Conservation (phyloP, 768 basidiomycete species). For the Suillus hirtellus region DNA sequence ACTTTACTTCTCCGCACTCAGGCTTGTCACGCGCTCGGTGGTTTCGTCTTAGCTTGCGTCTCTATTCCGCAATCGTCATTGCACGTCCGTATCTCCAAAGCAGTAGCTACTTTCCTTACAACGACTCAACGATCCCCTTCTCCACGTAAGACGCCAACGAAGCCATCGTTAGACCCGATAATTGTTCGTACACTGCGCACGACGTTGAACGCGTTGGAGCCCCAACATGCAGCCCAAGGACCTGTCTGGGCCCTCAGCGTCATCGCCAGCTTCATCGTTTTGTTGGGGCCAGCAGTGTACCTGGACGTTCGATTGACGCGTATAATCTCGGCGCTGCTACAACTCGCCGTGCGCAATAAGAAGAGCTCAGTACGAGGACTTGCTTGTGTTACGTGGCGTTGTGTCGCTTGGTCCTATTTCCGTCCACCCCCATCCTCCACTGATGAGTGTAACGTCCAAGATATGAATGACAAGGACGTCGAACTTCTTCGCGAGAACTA, state of each 20-base stretch:
- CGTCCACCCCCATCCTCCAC: constrained; percentile 44
- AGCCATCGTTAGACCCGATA: constrained; percentile 42
- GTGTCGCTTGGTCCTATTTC: constrained; percentile 64
- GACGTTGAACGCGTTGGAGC: constrained; percentile 56
- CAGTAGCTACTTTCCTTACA: constrained; percentile 50
- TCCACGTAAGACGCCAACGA: constrained; percentile 38
- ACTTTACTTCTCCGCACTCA: constrained; percentile 66
- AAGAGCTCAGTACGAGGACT: constrained; percentile 66
- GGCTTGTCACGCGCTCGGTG: constrained; percentile 76
- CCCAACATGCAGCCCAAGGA: constrained; percentile 65
- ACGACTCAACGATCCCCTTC: constrained; percentile 37
- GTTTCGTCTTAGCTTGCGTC: constrained; percentile 57
- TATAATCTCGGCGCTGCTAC: constrained; percentile 49
- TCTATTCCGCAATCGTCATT: constrained; percentile 46
- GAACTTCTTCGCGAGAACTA: constrained; percentile 34
- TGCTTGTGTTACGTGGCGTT: constrained; percentile 64
- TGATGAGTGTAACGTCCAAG: constrained; percentile 23
- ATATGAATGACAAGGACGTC: constrained; percentile 27
- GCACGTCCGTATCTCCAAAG: constrained; percentile 55
- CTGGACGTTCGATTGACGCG: constrained; percentile 45
- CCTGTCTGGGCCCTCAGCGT: constrained; percentile 79
- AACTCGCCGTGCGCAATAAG: constrained; percentile 58
- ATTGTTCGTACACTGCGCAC: constrained; percentile 70
- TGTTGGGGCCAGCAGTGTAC: constrained; percentile 60
- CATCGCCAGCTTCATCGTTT: constrained; percentile 60